Evolutionary conservation across 257 asterid genomes (phyloP).

Genomic region (Petunia secreta): DNA sequence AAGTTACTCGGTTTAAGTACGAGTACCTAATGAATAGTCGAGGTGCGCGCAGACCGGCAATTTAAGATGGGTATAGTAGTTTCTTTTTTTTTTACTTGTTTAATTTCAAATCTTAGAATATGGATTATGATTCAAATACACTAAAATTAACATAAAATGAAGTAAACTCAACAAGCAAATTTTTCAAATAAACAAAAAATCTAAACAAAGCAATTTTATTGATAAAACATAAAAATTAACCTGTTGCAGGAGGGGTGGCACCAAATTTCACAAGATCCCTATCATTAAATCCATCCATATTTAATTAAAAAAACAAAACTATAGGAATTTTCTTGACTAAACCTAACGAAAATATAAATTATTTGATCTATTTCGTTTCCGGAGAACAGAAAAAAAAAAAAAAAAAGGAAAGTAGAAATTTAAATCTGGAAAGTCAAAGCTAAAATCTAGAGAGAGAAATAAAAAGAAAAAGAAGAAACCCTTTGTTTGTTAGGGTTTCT

Average conservation of each 20-base stretch:
- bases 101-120: neutral
- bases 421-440: constrained; percentile 27
- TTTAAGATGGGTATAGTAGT: neutral
- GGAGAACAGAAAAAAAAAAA: neutral
- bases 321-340: constrained; percentile 2
- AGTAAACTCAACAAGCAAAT: constrained; percentile 11
- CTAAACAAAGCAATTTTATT: constrained; percentile 25
- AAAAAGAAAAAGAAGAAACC: constrained; percentile 9
- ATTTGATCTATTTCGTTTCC: constrained; percentile 15
- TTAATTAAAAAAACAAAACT: constrained; percentile 32
- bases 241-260: constrained; percentile 48
- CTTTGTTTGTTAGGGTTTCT: constrained; percentile 27
- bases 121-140: neutral
- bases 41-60: neutral
- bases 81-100: neutral
- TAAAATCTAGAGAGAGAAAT: constrained; percentile 25
- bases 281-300: constrained; percentile 65
- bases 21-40: neutral
- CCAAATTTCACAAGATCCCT: constrained; percentile 61
- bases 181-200: constrained; percentile 21
- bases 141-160: neutral
- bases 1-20: too few relatives aligned
- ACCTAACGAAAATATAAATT: neutral
- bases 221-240: constrained; percentile 42
- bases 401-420: neutral